These are phyloP conservation scores for Acacia confusa DNA, from an alignment of 306 rosid genomes.

Conservation along the genomic window DNA sequence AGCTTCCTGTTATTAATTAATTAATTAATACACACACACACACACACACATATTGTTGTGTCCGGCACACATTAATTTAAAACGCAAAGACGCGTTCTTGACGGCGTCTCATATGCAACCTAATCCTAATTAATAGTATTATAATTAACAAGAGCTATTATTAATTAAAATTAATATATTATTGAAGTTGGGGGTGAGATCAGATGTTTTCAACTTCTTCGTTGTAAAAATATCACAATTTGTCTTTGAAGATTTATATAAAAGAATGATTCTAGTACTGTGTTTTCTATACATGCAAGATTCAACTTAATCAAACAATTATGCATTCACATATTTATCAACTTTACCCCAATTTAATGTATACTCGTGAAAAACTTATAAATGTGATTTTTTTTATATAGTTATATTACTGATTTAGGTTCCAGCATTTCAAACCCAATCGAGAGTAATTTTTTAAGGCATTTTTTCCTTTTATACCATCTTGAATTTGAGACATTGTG, in stretches of 20 bases:
- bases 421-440: too few relatives aligned
- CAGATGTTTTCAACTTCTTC: neutral
- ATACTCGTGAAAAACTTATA: too few relatives aligned
- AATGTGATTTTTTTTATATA: too few relatives aligned
- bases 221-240: neutral
- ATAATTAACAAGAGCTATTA: neutral
- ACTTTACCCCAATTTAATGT: too few relatives aligned
- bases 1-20: neutral
- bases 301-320: neutral
- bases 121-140: neutral
- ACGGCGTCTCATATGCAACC: neutral
- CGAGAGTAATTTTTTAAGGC: too few relatives aligned
- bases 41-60: too few relatives aligned
- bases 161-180: neutral
- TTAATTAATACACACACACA: neutral
- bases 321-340: too few relatives aligned
- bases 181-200: neutral
- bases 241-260: neutral
- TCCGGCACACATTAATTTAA: neutral
- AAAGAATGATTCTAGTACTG: neutral
- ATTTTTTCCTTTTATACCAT: too few relatives aligned
- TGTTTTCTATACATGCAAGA: neutral
- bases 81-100: constrained; percentile 8
- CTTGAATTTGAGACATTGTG: too few relatives aligned
- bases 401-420: too few relatives aligned